Conservation (phyloP, 225 moss, liverwort and hornwort species). For the Asterella californica region DNA sequence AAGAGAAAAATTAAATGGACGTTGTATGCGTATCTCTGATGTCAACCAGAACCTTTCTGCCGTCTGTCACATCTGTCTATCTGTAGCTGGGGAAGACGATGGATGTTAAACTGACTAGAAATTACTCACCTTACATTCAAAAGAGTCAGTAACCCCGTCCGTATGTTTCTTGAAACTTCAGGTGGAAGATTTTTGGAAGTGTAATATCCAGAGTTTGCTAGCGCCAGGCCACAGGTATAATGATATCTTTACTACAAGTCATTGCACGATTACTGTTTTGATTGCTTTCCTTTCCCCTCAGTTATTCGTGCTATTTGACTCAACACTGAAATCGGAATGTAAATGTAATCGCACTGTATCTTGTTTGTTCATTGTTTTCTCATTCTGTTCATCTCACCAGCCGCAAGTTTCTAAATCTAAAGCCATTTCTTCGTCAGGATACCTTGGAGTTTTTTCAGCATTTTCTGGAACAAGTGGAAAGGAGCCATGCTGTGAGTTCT, state of each 20-base stretch:
- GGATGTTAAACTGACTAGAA: too few relatives aligned
- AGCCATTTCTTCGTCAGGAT: constrained; percentile 48
- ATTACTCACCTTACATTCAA: too few relatives aligned
- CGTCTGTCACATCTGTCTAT: too few relatives aligned
- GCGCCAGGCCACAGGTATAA: constrained; percentile 85
- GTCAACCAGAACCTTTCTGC: background rate
- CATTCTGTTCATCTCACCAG: background rate
- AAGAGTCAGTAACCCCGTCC: too few relatives aligned
- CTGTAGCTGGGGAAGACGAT: too few relatives aligned
- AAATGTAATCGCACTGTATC: background rate
- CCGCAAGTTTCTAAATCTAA: background rate
- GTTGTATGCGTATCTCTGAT: background rate
- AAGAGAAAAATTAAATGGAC: background rate
- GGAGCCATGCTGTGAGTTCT: constrained; percentile 43
- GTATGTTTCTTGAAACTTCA: too few relatives aligned
- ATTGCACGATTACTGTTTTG: background rate
- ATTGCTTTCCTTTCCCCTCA: background rate
- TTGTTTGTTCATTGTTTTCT: too few relatives aligned
- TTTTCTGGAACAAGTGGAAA: constrained; percentile 90
- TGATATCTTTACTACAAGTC: background rate
- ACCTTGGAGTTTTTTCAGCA: constrained; percentile 98
- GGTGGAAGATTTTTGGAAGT: constrained; percentile 45
- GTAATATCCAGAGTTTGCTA: constrained; percentile 98
- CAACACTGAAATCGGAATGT: background rate
- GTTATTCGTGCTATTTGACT: background rate